Evolutionary conservation across 2,329 filamentous ascomycete species (phyloP), one percentile per base, ranked within the genome.

Genomic region (Xylariaceae sp.): DNA sequence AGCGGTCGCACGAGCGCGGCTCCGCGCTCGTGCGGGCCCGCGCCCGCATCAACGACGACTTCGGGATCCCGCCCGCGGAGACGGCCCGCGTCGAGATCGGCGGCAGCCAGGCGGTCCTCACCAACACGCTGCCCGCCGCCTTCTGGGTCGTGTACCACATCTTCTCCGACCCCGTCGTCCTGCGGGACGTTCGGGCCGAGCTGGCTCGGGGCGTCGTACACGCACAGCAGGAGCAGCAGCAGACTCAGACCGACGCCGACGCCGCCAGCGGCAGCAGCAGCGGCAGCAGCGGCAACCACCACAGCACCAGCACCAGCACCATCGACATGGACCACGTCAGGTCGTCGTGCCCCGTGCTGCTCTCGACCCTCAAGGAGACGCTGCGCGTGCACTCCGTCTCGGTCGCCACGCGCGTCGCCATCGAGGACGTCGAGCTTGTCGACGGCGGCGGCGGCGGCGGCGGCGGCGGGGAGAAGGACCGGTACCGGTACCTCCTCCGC

Each of bases 131-230:
- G 1, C 32, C 43, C 0, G 32, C 16, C 4, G 33, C 43, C 3
- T 47, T 47, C 17, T 47, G 41, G 41, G 15, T 46, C 9, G 12
- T 29, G 3, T 44, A 40, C n/a, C 41, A 43, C 7, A 32, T 46
- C 8, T 43, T 46, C n/a, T 41, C 43, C 1, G 33, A 42, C 16
- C 50, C 55, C 0, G 21, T 25, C 0, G 39, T 59, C 0, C 43
- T 63, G 2, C 19, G 29, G 3, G 49, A 49, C 1, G 8, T 29
- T 11, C 23, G 35, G 4, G 2, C 14, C 5, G 46, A 45, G 23
- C 5, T 46, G 3, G 17, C 11, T 1, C 15, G 31, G n/a, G 35
- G 15, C 5, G 33, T 46, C 1, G n/a, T n/a, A n/a, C 6, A 5
- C 5, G n/a, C 5, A 12, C n/a, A 26, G 12, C 6, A 26, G 6